Base-by-base conservation (phyloP, 2,329 filamentous ascomycete species). In the Aschersonia sp. region DNA sequence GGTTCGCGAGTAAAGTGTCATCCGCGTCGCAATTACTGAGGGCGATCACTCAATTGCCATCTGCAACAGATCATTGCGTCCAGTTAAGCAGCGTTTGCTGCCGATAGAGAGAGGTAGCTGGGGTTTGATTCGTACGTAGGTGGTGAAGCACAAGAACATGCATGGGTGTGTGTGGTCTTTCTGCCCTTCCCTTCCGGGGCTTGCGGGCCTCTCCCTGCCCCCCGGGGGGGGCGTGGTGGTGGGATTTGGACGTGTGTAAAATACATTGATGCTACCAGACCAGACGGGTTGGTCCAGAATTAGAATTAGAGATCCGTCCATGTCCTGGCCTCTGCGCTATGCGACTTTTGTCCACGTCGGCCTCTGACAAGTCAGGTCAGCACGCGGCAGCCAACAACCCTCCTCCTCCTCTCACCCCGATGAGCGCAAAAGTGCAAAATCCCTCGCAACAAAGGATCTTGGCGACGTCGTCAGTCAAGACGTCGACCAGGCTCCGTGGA, bases 301-400 rank as follows among this genome's bases (percentile, higher is more conserved):
- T 63, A 63, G 61, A 62, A 61, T 51, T 43, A 46, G 44, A 48
- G 47, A 30, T 35, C 45, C 53, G 53, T 49, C 10, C 50, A 48
- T 56, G 58, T 60, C 55, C 59, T 60, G 62, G 58, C 57, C 59
- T 60, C 59, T 9, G 35, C 8, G 8, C 35, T 12, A 39, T 39
- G 12, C 35, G 12, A 12, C 35, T 12, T 39, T 12, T 12, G 12
- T 2, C 35, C 35, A 39, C 8, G 35, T 12, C 8, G 12, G 35
- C 35, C 35, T 9, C 35, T 12, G 8, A 39, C 35, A 12, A 9
- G 8, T 12, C 35, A 39, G 8, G n/a, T n/a, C n/a, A n/a, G n/a
- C 35, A 8, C 35, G 8, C 35, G 8, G 32, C 32, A 37, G 32
- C 12, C 8, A 37, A 12, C 32, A 9, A 37, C 8, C 32, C 32